Percentiles rank a stretch among this genome's conserved stretches.
Conservation (phyloP, 345 rosid genomes). For the Syzygium aqueum region DNA sequence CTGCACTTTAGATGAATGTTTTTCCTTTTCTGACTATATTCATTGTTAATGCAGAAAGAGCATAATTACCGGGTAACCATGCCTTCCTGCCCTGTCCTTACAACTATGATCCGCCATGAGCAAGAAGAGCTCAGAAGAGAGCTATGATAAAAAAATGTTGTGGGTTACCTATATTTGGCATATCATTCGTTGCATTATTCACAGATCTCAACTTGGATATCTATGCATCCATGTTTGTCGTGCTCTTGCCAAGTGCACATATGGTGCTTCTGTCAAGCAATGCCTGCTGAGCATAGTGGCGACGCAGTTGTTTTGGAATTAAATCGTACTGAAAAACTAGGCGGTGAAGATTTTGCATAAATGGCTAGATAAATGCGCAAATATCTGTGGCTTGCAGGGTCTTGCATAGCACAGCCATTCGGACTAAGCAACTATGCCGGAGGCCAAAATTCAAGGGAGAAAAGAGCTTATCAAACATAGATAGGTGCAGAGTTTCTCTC, state of each 20-base stretch:
- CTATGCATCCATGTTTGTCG: not conserved
- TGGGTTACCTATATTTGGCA: not conserved
- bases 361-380: not conserved
- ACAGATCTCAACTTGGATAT: not conserved
- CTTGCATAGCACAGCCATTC: not conserved
- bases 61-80: not conserved
- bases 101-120: not conserved
- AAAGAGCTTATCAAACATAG: not conserved
- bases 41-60: not conserved
- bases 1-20: not conserved
- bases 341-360: not conserved
- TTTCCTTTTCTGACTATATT: not conserved
- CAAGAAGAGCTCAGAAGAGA: not conserved
- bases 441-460: not conserved
- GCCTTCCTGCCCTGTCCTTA: not conserved
- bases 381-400: not conserved
- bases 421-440: not conserved
- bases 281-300: not conserved
- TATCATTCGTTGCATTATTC: not conserved
- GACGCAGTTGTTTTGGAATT: not conserved
- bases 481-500: not conserved
- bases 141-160: not conserved
- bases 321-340: not conserved
- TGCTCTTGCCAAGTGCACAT: not conserved
- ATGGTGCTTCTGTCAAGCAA: not conserved